Evolutionary conservation across 805 yeast species (phyloP).

Genomic region (Myxozyma vanderwaltii): DNA sequence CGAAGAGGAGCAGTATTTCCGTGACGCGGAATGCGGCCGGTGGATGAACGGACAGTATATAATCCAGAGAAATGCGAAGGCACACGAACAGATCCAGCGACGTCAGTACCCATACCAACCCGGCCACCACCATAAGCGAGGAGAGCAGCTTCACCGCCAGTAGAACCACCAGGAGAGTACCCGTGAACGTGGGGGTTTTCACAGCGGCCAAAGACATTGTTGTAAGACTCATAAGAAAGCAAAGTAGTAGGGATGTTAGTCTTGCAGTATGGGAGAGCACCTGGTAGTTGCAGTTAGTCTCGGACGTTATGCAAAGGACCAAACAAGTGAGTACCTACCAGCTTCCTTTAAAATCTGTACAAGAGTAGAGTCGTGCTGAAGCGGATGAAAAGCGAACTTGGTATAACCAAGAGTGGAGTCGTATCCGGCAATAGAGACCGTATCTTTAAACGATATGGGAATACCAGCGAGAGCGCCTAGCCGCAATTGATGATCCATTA

Average conservation of each 20-base stretch:
- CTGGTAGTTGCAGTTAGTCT: conserved; percentile 9
- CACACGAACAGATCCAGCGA: conserved; percentile 58
- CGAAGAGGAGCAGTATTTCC: conserved; percentile 48
- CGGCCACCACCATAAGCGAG: conserved; percentile 50
- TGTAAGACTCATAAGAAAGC: conserved; percentile 47
- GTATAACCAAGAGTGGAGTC: conserved; percentile 58
- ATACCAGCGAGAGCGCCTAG: conserved; percentile 62
- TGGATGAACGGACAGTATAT: conserved; percentile 55
- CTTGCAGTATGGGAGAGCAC: conserved; percentile 56
- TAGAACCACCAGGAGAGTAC: conserved; percentile 55
- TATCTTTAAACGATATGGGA: conserved; percentile 65
- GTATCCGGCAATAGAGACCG: conserved; percentile 52
- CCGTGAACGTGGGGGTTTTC: conserved; percentile 50
- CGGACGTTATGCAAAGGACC: too few species aligned
- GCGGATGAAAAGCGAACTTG: conserved; percentile 46
- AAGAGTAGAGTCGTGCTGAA: conserved; percentile 46
- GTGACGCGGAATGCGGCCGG: conserved; percentile 52
- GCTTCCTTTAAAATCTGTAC: conserved; percentile 51
- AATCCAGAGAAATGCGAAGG: conserved; percentile 59
- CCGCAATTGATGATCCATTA: background rate
- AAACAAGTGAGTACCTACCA: conserved; percentile 40
- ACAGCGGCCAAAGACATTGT: conserved; percentile 51
- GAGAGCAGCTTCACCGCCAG: conserved; percentile 60
- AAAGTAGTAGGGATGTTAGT: conserved; percentile 59
- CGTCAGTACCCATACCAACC: conserved; percentile 59